Percentiles rank a stretch among this genome's conserved stretches.
phyloP scores from a whole-genome alignment of 345 rosid species.

The Ceriops tagal region DNA sequence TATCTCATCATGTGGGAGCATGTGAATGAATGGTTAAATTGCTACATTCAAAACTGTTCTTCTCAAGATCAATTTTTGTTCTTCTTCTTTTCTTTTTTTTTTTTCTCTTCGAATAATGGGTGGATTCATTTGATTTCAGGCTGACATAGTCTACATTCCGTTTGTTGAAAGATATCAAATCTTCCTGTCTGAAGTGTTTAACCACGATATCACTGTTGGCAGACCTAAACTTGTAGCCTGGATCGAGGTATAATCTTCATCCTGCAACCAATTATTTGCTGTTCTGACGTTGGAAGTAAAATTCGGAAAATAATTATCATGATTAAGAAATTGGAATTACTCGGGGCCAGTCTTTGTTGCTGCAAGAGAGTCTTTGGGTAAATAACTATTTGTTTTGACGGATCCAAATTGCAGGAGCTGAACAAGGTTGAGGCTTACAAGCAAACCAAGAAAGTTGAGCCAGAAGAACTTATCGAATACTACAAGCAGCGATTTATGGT shows the following conservation, averaged over 20 bases:
- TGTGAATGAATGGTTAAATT: too few species aligned
- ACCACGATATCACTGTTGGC: slow-evolving; percentile 54
- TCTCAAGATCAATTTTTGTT: neutral
- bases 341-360: neutral
- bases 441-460: slow-evolving; percentile 53
- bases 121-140: slow-evolving; percentile 38
- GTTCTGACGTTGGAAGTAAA: neutral
- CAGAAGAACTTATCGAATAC: slow-evolving; percentile 41
- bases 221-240: slow-evolving; percentile 76
- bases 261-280: neutral
- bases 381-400: neutral
- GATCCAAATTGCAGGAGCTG: slow-evolving; percentile 44
- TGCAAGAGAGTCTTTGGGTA: neutral
- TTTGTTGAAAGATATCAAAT: slow-evolving; percentile 62
- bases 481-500: slow-evolving; percentile 53
- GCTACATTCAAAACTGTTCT: too few species aligned
- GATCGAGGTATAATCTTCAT: slow-evolving; percentile 46
- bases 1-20: too few species aligned
- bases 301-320: neutral
- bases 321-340: neutral
- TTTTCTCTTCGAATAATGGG: neutral
- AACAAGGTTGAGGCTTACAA: slow-evolving; percentile 70
- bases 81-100: neutral
- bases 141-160: slow-evolving; percentile 67
- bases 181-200: slow-evolving; percentile 44